These are phyloP conservation scores for Rhizophora mangle DNA, from an alignment of 345 rosid species.

Conservation along the genomic window DNA sequence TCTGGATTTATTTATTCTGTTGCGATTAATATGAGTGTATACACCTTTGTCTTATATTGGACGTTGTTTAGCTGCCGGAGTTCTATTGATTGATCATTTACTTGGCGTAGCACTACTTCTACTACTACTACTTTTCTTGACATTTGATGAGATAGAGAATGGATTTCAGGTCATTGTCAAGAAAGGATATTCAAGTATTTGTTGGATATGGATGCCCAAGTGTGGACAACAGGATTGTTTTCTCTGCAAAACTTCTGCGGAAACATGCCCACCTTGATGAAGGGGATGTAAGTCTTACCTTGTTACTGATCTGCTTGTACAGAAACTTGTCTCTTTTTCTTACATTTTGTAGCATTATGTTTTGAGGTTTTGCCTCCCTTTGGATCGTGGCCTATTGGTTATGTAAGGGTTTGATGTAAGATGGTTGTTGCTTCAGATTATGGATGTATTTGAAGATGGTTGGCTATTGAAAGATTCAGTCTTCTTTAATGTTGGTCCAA, in stretches of 20 bases:
- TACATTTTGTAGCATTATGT: too few relatives aligned
- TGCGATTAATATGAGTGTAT: too few relatives aligned
- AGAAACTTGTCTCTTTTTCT: neutral
- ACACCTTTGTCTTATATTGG: too few relatives aligned
- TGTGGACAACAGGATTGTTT: conserved; percentile 77
- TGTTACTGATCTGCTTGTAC: neutral
- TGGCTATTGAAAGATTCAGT: neutral
- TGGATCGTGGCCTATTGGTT: neutral
- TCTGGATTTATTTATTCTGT: too few relatives aligned
- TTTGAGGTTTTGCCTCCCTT: too few relatives aligned
- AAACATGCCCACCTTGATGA: conserved; percentile 93
- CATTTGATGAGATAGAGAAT: conserved; percentile 29
- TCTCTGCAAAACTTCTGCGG: conserved; percentile 81
- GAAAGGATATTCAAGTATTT: conserved; percentile 77
- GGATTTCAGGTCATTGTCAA: conserved; percentile 71
- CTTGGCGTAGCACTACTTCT: conserved; percentile 1
- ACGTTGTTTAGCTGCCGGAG: neutral
- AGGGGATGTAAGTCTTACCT: conserved; percentile 81
- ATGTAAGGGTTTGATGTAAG: neutral
- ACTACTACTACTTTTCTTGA: conserved; percentile 13
- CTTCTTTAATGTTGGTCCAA: neutral
- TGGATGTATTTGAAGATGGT: neutral
- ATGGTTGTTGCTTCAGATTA: neutral
- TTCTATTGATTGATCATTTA: neutral
- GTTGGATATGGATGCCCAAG: conserved; percentile 95